phyloP scores from a whole-genome alignment of 2,329 filamentous ascomycete species.

The Calonectria hawksworthii region DNA sequence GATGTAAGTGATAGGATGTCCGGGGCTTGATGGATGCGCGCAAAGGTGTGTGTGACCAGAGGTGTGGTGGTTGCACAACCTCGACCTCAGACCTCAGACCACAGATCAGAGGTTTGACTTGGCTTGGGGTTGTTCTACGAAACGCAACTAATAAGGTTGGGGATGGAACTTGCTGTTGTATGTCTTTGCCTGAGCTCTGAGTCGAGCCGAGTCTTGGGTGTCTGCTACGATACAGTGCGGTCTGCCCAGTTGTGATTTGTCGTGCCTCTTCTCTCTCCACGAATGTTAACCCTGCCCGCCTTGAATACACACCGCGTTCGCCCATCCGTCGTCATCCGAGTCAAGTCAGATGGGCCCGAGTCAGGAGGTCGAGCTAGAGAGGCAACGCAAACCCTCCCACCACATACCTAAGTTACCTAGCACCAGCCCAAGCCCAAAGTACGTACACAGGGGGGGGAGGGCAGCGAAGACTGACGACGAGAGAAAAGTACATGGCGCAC shows the following conservation, averaged over 20 bases:
- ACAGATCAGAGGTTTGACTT: neutral
- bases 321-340: slow-evolving; percentile 44
- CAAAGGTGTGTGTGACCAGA: slow-evolving; percentile 19
- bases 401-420: slow-evolving; percentile 13
- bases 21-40: neutral
- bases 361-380: slow-evolving; percentile 41
- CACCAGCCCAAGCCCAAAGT: slow-evolving; percentile 9
- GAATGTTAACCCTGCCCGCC: slow-evolving; percentile 22
- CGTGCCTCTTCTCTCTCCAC: neutral
- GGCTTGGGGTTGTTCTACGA: neutral
- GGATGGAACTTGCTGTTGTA: slow-evolving; percentile 12
- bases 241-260: neutral
- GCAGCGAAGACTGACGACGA: neutral
- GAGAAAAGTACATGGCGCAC: slow-evolving; percentile 18
- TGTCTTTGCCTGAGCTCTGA: slow-evolving; percentile 20
- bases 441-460: neutral
- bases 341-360: slow-evolving; percentile 47
- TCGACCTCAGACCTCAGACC: slow-evolving; percentile 14
- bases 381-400: slow-evolving; percentile 21
- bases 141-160: slow-evolving; percentile 15
- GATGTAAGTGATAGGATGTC: slow-evolving; percentile 31
- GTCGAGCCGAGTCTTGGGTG: slow-evolving; percentile 14
- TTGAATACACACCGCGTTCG: slow-evolving; percentile 37
- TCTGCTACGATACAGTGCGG: neutral
- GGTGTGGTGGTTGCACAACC: slow-evolving; percentile 25